Base-by-base conservation (phyloP, 2,329 filamentous ascomycete genomes). In the Teratosphaeria nubilosa region DNA sequence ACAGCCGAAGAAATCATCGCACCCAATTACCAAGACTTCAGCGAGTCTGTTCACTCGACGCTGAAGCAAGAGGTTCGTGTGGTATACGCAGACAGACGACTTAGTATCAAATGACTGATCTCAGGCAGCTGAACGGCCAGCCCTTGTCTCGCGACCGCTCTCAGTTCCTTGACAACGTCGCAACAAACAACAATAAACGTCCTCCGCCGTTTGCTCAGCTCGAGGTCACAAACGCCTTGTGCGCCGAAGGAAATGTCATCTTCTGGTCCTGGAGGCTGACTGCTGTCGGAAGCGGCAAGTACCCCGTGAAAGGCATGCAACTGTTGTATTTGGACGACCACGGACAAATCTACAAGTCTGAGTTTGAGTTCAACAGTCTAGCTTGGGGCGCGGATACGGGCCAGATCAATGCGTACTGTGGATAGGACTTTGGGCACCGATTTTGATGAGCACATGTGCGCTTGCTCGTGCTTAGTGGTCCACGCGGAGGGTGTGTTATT, bases 281-380 rank as follows among this genome's bases (percentile, higher is more conserved):
- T 48, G n/a, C 16, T 22, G 53, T 60, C 45, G 59, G 56, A 11
- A 34, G 24, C 25, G 57, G 54, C 34, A 41, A 27, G 22, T 59
- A 61, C 34, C 56, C 22, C 16, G 56, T 61, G n/a, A 56, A 53
- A 16, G 60, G 60, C 3, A 58, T 58, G 54, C 58, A 61, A 30
- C 53, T 55, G 27, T 50, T 61, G 30, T 24, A 22, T 22, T 16
- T 61, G 25, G 56, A 61, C 55, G 5, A 37, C 11, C 10, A 56
- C 5, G 14, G 32, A 13, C 60, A 61, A 41, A 58, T 61, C 37
- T 41, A 41, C 22, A 20, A 54, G 48, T 24, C 59, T 9, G 30
- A 60, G 7, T 37, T 61, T 11, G 60, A 62, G 51, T 60, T 62
- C 56, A 60, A 62, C 57, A 56, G 51, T 25, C 60, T 62, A 41